These are phyloP conservation scores for Blastocladiella emersonii DNA, from an alignment of 371 early-diverging fungal genomes.

Conservation along the genomic window DNA sequence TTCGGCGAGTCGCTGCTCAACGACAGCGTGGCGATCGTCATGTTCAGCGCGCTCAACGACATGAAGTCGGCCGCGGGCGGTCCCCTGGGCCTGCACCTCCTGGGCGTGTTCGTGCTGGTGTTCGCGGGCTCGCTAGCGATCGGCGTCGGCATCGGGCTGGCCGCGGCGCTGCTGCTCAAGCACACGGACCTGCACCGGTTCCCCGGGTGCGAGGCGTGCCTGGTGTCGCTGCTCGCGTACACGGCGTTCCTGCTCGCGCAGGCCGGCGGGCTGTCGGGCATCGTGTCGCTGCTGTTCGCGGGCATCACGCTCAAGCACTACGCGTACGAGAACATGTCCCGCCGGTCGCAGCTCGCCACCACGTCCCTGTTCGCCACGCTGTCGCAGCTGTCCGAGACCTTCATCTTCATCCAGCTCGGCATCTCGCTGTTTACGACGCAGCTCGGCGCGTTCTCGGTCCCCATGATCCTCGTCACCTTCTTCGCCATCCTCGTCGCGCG, in stretches of 20 bases:
- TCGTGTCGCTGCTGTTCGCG: neutral
- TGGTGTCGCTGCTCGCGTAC: constrained; percentile 74
- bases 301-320: constrained; percentile 76
- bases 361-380: neutral
- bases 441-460: neutral
- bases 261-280: neutral
- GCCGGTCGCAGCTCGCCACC: constrained; percentile 20
- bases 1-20: constrained; percentile 89
- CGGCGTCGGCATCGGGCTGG: constrained; percentile 61
- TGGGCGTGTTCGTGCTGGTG: constrained; percentile 43
- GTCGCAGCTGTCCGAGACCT: constrained; percentile 22
- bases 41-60: neutral
- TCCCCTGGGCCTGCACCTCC: neutral
- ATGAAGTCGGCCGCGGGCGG: neutral
- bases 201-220: constrained; percentile 58
- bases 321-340: constrained; percentile 74
- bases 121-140: constrained; percentile 71
- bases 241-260: constrained; percentile 80
- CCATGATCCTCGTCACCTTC: neutral
- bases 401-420: constrained; percentile 89
- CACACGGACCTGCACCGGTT: constrained; percentile 39
- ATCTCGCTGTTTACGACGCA: constrained; percentile 58
- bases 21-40: constrained; percentile 75
- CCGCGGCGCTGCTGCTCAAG: constrained; percentile 65
- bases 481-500: constrained; percentile 1